Evolutionary conservation across 768 basidiomycete genomes (phyloP).

Genomic region (Cytidiella melzeri): DNA sequence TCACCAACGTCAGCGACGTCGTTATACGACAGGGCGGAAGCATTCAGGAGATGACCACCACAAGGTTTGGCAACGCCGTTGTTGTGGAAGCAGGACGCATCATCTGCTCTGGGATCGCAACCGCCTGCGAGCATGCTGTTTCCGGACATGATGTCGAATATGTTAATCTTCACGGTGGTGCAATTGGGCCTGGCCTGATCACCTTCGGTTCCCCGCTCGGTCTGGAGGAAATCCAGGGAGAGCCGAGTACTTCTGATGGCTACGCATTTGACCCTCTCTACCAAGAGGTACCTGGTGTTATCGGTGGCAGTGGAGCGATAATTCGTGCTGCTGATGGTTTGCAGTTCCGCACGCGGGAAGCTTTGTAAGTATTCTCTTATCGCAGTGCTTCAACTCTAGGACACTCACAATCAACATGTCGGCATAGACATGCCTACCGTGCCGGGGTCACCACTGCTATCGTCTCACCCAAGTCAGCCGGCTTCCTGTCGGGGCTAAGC

Average conservation of each 20-base stretch:
- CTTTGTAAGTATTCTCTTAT: conserved; percentile 34
- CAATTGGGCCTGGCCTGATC: conserved; percentile 56
- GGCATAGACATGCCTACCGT: conserved; percentile 62
- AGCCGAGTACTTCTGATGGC: conserved; percentile 54
- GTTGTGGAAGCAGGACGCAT: conserved; percentile 50
- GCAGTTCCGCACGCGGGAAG: conserved; percentile 55
- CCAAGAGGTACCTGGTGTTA: conserved; percentile 28
- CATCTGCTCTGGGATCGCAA: conserved; percentile 39
- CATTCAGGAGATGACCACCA: conserved; percentile 28
- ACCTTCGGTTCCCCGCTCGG: conserved; percentile 62
- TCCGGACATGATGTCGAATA: conserved; percentile 24
- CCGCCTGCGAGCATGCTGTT: conserved; percentile 18
- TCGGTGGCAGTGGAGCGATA: conserved; percentile 32
- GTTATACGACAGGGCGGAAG: conserved; percentile 30
- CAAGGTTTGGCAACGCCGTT: conserved; percentile 24
- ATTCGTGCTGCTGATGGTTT: conserved; percentile 69
- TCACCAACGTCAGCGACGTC: conserved; percentile 57
- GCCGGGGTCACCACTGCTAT: conserved; percentile 69
- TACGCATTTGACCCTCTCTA: conserved; percentile 40
- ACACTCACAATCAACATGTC: background rate
- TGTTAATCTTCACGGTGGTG: conserved; percentile 63
- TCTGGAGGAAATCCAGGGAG: conserved; percentile 59
- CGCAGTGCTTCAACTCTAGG: no score
- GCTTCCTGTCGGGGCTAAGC: conserved; percentile 60
- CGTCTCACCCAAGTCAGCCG: conserved; percentile 46